A percentile compares a stretch with the other conserved stretches of the same genome.
Conservation (phyloP, 768 basidiomycete species). For the Holtermanniella nyarrowii region DNA sequence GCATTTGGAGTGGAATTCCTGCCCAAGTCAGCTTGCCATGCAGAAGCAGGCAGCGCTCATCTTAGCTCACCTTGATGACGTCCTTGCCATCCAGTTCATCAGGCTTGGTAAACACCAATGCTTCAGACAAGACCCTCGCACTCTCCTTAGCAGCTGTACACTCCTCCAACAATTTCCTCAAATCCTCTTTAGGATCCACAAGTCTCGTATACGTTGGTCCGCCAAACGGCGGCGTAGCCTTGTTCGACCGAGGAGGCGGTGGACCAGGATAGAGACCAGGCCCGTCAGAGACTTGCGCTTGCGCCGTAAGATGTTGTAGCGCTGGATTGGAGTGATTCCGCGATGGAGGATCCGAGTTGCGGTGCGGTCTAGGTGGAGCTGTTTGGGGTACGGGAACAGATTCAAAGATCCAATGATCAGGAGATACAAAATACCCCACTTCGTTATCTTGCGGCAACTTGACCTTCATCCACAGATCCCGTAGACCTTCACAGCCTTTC, state of each 20-base stretch:
- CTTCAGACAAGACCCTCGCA: constrained; percentile 60
- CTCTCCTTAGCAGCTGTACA: constrained; percentile 76
- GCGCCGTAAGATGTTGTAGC: constrained; percentile 10
- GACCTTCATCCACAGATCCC: constrained; percentile 66
- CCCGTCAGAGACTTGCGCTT: background rate
- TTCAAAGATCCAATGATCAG: constrained; percentile 41
- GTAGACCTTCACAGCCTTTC: constrained; percentile 49
- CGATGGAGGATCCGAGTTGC: constrained; percentile 5
- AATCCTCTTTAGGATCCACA: constrained; percentile 66
- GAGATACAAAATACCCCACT: constrained; percentile 42
- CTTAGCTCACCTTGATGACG: constrained; percentile 56
- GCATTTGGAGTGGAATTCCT: constrained; percentile 80
- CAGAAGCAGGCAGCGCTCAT: background rate
- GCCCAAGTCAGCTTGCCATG: background rate
- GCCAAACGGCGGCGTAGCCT: constrained; percentile 18
- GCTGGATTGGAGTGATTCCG: constrained; percentile 13
- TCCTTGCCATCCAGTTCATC: constrained; percentile 56
- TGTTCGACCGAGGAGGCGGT: constrained; percentile 8
- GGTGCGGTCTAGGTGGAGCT: constrained; percentile 2
- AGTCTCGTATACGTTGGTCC: constrained; percentile 46
- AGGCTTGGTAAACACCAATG: constrained; percentile 58
- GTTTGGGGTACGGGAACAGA: constrained; percentile 64
- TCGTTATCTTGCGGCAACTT: constrained; percentile 74
- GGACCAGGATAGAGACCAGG: constrained; percentile 12
- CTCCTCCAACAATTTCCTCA: constrained; percentile 69